Conservation (phyloP, 176 grass and related monocot genomes). For the Lolium perenne region DNA sequence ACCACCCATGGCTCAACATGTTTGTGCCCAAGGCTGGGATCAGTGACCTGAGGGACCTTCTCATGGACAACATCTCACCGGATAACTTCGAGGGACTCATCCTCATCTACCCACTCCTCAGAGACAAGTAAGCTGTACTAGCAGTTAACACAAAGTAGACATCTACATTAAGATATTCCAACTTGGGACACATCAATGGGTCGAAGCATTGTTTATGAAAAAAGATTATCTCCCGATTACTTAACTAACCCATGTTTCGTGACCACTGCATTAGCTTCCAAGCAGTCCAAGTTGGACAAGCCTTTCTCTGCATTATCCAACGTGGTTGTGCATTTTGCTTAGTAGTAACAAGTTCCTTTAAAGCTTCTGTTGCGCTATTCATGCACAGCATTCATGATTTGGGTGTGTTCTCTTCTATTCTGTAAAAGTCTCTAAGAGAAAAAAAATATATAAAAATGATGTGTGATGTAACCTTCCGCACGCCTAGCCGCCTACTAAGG, state of each 20-base stretch:
- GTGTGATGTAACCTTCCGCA: conserved; percentile 21
- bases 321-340: conserved; percentile 27
- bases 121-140: conserved; percentile 80
- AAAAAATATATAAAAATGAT: conserved; percentile 36
- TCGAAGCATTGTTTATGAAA: conserved; percentile 34
- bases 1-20: conserved; percentile 99
- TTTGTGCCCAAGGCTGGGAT: conserved; percentile 92
- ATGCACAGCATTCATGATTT: conserved; percentile 32
- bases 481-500: not conserved
- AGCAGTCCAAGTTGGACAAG: conserved; percentile 37
- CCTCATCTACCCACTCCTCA: conserved; percentile 92
- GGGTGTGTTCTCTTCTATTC: conserved; percentile 20
- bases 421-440: conserved; percentile 36
- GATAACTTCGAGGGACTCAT: conserved; percentile 82
- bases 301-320: conserved; percentile 54
- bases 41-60: conserved; percentile 59
- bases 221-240: conserved; percentile 16
- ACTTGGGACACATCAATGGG: conserved; percentile 26
- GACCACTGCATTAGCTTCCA: conserved; percentile 48
- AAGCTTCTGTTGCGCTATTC: not conserved
- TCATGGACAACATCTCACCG: conserved; percentile 72
- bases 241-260: conserved; percentile 40
- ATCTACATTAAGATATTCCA: conserved; percentile 36
- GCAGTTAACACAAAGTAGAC: conserved; percentile 33
- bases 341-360: conserved; percentile 11